Base-by-base conservation (phyloP, 2,329 filamentous ascomycete species). In the Alternaria brassicicola region DNA sequence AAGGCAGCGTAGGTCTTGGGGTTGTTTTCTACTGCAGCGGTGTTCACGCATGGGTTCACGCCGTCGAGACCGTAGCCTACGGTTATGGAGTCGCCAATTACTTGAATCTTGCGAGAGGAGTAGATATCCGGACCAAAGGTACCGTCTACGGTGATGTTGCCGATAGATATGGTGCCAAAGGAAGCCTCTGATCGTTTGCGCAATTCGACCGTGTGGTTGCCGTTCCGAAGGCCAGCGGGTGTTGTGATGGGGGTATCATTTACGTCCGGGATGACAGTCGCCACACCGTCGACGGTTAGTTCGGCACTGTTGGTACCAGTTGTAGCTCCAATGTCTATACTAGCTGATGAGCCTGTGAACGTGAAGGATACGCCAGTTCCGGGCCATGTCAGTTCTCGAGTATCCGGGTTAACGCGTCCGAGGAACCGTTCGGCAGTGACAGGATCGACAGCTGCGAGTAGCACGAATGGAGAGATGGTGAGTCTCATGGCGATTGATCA, bases 51-150 rank as follows among this genome's bases (percentile, higher is more conserved):
- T 9, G 79, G 79, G 17, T 72, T 61, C 5, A 67, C 65, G 38
- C 78, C 80, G 52, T 80, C 79, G 13, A 81, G 72, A 2, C 80
- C 80, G 57, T 82, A 81, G 3, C 79, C 80, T 4, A 80, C 79
- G 2, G 71, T 78, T 61, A 81, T 81, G 23, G 79, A 81, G 66
- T 82, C 80, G 8, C 80, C 80, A 26, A 82, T 79, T 43, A 81
- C 66, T 59, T 82, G 78, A 38, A 82, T 80, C 55, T 76, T 76
- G 23, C 76, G 77, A 9, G 64, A 65, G 3, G 71, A 69, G 1
- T 57, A 58, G 7, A 58, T 46, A 15, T 66, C 62, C 4, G 62
- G 33, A 13, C 62, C 55, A 19, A 77, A 59, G 7, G 52, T 61
- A 19, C 76, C 76, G 31, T 77, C 71, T 5, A 63, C 66, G 25